These are phyloP conservation scores for Trichoderma sp. DNA, from an alignment of 2,329 filamentous ascomycete species.

Conservation along the genomic window DNA sequence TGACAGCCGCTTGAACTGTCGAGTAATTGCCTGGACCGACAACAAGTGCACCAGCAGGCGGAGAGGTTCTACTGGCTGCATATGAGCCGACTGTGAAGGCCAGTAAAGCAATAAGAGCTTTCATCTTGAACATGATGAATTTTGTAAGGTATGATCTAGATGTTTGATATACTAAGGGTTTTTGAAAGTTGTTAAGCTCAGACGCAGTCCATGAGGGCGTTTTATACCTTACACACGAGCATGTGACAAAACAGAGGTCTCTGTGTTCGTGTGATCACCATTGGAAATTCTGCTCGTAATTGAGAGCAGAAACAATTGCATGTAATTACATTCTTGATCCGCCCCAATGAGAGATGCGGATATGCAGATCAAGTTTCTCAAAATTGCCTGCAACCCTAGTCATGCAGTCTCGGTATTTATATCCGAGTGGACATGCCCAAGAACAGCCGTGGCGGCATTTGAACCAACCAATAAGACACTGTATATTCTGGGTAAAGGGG, in stretches of 20 bases:
- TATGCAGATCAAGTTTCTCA: background rate
- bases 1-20: background rate
- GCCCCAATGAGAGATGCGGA: background rate
- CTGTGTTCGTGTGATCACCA: background rate
- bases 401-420: background rate
- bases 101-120: background rate
- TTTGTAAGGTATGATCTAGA: background rate
- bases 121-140: background rate
- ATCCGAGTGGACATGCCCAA: background rate
- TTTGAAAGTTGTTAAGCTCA: background rate
- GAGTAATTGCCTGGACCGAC: background rate
- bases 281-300: background rate
- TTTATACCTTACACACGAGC: background rate
- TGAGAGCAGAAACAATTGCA: background rate
- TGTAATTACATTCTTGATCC: background rate
- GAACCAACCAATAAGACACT: background rate
- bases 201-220: background rate
- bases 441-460: background rate
- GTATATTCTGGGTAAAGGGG: background rate
- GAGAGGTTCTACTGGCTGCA: background rate
- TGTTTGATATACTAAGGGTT: background rate
- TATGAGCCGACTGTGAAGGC: background rate
- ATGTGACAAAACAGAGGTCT: background rate
- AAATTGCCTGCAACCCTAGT: background rate
- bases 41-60: background rate